These are phyloP conservation scores for Erythrophleum fordii DNA, from an alignment of 306 rosid species.

Conservation along the genomic window DNA sequence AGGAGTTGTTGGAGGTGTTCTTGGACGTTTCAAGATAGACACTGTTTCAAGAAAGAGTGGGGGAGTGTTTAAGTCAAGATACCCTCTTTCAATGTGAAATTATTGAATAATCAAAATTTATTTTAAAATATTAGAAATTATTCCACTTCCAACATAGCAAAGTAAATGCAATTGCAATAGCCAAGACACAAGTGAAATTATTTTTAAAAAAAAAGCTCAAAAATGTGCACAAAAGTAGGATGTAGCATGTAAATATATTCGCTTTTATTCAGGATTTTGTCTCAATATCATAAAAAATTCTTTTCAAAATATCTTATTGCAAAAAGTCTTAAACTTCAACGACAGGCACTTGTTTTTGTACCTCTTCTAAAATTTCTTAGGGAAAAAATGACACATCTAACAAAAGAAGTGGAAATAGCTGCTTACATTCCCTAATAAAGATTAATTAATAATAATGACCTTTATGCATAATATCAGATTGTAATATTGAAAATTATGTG, in stretches of 20 bases:
- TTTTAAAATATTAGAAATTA: constrained; percentile 15
- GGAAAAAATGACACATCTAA: neutral
- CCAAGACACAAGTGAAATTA: constrained; percentile 11
- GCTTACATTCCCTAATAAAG: neutral
- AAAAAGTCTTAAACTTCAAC: neutral
- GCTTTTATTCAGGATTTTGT: too few species aligned
- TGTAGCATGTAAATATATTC: neutral
- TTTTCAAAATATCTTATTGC: neutral
- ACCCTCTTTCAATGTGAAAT: constrained; percentile 5
- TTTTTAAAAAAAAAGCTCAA: too few species aligned
- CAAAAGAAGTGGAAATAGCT: neutral
- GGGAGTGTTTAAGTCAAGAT: constrained; percentile 9
- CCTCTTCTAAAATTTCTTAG: neutral
- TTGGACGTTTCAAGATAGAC: constrained; percentile 75
- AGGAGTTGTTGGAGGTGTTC: constrained; percentile 74
- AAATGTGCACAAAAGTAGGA: neutral
- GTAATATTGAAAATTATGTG: neutral
- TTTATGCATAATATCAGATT: neutral
- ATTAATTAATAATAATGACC: neutral
- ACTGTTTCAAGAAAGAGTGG: constrained; percentile 46
- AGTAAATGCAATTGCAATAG: constrained; percentile 26
- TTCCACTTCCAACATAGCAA: neutral
- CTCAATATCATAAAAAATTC: too few species aligned
- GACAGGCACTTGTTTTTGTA: neutral
- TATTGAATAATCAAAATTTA: constrained; percentile 26